Evolutionary conservation across 1,139 yeast species (phyloP).

Genomic region (Chernovozyma aurita): DNA sequence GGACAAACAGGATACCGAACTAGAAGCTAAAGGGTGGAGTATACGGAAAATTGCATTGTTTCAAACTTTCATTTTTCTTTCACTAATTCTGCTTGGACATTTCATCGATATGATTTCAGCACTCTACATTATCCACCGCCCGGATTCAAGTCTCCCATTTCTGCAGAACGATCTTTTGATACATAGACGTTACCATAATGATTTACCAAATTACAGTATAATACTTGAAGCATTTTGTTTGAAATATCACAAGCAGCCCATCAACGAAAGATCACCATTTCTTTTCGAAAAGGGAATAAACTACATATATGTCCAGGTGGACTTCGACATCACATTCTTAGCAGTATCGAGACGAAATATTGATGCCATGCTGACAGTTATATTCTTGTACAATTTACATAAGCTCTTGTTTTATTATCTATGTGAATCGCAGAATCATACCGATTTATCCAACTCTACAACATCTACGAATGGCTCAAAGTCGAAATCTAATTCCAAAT

Average conservation of each 20-base stretch:
- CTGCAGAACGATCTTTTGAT: conserved; percentile 33
- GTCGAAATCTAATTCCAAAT: background rate
- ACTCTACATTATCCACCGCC: conserved; percentile 33
- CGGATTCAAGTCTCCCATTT: conserved; percentile 24
- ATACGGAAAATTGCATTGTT: background rate
- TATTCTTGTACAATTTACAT: conserved; percentile 32
- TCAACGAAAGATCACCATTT: conserved; percentile 29
- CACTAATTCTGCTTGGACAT: background rate
- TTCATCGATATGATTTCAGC: conserved; percentile 42
- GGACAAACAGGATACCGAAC: too few relatives aligned
- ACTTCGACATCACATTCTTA: conserved; percentile 26
- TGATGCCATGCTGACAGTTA: conserved; percentile 39
- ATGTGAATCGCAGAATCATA: background rate
- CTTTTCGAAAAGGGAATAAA: conserved; percentile 24
- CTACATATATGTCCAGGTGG: conserved; percentile 27
- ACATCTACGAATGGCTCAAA: too few relatives aligned
- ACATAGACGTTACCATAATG: conserved; percentile 33
- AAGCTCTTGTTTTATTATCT: conserved; percentile 29
- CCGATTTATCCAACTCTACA: background rate
- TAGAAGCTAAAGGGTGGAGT: too few relatives aligned
- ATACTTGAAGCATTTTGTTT: conserved; percentile 27
- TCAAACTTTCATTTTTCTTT: background rate
- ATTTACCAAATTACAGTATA: conserved; percentile 22
- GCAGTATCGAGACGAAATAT: conserved; percentile 30
- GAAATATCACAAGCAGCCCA: conserved; percentile 16